Evolutionary conservation across 331 rosid genomes (phyloP).

Genomic region (Dryas integrifolia): DNA sequence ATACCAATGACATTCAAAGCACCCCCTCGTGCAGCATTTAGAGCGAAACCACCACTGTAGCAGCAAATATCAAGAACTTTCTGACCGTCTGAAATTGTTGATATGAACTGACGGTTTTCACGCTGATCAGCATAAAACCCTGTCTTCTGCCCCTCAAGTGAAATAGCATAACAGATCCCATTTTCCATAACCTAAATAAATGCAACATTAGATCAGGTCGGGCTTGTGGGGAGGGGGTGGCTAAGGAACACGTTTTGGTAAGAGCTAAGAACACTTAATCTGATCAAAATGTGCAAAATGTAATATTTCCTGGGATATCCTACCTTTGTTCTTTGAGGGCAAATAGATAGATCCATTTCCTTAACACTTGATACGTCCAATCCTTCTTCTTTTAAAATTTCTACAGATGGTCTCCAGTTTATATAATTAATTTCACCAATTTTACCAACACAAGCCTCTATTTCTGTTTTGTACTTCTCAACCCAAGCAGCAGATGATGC

Average conservation of each 20-base stretch:
- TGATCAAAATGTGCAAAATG: conserved; percentile 10
- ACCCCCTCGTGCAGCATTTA: conserved; percentile 77
- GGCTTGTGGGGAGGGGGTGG: too few species aligned
- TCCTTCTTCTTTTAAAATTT: conserved; percentile 88
- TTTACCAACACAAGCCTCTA: conserved; percentile 54
- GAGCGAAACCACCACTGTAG: conserved; percentile 90
- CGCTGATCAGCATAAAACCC: conserved; percentile 95
- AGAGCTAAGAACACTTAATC: not conserved
- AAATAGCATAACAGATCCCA: conserved; percentile 67
- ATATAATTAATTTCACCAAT: conserved; percentile 56
- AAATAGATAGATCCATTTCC: conserved; percentile 47
- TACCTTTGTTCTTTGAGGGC: conserved; percentile 77
- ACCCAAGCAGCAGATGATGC: conserved; percentile 99
- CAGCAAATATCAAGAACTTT: conserved; percentile 92
- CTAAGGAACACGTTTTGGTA: not conserved
- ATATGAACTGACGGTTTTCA: conserved; percentile 75
- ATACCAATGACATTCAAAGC: conserved; percentile 77
- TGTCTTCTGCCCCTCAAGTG: conserved; percentile 88
- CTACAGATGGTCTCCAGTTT: conserved; percentile 81
- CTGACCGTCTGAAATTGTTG: conserved; percentile 61
- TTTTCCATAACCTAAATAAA: conserved; percentile 64
- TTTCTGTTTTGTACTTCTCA: conserved; percentile 76
- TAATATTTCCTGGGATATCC: conserved; percentile 14
- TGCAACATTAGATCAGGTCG: not conserved
- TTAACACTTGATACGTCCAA: conserved; percentile 48